phyloP scores from a whole-genome alignment of 768 basidiomycete genomes.

The Mycena amicta region DNA sequence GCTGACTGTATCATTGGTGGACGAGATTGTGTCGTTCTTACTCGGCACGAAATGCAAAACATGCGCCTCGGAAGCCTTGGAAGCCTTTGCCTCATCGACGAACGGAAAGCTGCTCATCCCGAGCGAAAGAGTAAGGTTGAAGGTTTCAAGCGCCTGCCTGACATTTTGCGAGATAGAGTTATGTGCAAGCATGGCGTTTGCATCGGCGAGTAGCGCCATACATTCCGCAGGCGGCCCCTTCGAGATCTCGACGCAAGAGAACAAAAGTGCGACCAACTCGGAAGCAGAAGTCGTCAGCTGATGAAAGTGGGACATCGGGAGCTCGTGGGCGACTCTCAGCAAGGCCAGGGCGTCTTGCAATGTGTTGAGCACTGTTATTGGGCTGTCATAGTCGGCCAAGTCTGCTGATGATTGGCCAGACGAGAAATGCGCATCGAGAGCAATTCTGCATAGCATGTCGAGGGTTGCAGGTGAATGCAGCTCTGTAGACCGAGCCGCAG shows the following conservation, averaged over 20 bases:
- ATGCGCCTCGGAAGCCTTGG: constrained; percentile 60
- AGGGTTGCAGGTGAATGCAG: constrained; percentile 68
- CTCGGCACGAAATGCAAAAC: constrained; percentile 58
- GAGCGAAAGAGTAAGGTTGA: constrained; percentile 56
- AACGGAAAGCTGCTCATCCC: no score
- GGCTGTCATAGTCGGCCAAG: constrained; percentile 51
- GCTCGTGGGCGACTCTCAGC: constrained; percentile 56
- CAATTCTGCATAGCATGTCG: constrained; percentile 68
- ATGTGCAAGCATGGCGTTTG: constrained; percentile 55
- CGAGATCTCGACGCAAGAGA: constrained; percentile 65
- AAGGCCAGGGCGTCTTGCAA: constrained; percentile 65
- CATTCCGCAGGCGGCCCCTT: constrained; percentile 66
- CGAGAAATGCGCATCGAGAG: constrained; percentile 64
- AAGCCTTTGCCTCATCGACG: constrained; percentile 66
- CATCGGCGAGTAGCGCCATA: constrained; percentile 49
- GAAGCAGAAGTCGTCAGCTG: constrained; percentile 60
- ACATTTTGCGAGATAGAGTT: constrained; percentile 54
- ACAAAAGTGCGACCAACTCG: constrained; percentile 62
- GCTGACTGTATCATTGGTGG: constrained; percentile 66
- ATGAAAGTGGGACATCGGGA: constrained; percentile 61
- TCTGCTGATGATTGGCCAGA: constrained; percentile 56
- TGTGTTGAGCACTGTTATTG: constrained; percentile 51
- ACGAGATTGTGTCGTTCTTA: constrained; percentile 58
- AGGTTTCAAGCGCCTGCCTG: constrained; percentile 60
- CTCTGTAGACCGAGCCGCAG: constrained; percentile 45